Conservation (phyloP, 345 rosid genomes). For the Salix udensis region DNA sequence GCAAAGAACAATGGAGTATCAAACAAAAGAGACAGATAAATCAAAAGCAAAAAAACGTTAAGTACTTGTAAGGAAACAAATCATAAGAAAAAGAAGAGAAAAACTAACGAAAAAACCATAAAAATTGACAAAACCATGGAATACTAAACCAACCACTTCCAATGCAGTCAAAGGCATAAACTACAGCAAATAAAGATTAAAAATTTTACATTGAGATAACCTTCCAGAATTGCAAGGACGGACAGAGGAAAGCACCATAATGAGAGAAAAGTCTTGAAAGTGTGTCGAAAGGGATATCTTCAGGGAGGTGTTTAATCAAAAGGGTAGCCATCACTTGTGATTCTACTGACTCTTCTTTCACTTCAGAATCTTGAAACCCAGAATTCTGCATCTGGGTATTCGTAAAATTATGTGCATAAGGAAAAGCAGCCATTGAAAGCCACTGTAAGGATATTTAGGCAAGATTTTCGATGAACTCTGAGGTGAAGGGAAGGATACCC, state of each 20-base stretch:
- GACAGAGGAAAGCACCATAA: conserved; percentile 70
- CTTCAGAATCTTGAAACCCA: conserved; percentile 12
- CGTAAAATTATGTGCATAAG: background rate
- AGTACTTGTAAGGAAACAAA: background rate
- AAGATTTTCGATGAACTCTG: background rate
- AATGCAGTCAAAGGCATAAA: background rate
- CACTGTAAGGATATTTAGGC: background rate
- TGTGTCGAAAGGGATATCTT: conserved; percentile 71
- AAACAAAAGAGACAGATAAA: too few species aligned
- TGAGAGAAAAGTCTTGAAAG: conserved; percentile 71
- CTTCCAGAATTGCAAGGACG: conserved; percentile 75
- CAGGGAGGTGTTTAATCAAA: conserved; percentile 72
- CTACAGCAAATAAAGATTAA: too few species aligned
- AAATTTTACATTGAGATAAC: conserved; percentile 26
- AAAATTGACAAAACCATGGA: background rate
- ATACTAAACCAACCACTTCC: too few species aligned
- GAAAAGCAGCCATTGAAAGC: conserved; percentile 5
- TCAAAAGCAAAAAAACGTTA: too few species aligned
- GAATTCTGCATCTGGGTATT: background rate
- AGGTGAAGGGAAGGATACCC: background rate
- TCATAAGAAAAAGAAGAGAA: too few species aligned
- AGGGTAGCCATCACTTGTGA: conserved; percentile 38
- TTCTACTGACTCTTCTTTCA: background rate
- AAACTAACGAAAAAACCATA: background rate
- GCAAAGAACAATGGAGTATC: background rate